phyloP scores from a whole-genome alignment of 2,329 filamentous ascomycete genomes.

The Fonsecaea monophora region DNA sequence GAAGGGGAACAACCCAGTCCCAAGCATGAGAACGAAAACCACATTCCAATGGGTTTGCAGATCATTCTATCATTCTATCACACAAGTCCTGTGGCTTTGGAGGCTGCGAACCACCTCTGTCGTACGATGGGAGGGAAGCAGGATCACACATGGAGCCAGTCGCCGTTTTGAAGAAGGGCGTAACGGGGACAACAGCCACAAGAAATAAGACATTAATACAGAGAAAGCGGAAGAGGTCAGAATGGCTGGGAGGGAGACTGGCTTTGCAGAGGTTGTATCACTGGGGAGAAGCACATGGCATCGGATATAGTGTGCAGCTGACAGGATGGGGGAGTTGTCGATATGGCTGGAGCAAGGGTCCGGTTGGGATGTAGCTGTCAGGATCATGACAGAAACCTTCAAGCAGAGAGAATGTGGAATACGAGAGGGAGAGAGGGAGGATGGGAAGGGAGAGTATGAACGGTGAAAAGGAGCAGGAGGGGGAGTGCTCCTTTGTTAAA shows the following conservation, averaged over 20 bases:
- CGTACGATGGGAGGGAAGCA: background rate
- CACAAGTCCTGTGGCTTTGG: background rate
- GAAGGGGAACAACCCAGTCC: background rate
- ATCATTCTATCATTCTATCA: background rate
- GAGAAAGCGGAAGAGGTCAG: constrained; percentile 1
- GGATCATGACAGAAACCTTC: background rate
- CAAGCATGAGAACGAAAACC: background rate
- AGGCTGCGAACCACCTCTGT: background rate
- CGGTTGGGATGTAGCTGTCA: background rate
- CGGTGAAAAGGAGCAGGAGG: background rate
- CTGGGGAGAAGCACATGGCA: background rate
- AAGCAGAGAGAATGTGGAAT: background rate
- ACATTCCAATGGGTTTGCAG: background rate
- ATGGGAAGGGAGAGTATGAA: background rate
- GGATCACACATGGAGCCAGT: background rate
- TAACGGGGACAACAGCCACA: background rate
- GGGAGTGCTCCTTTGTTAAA: background rate
- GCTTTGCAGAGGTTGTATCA: background rate
- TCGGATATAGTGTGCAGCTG: background rate
- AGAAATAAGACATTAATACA: background rate
- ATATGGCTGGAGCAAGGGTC: background rate
- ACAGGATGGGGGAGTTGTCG: background rate
- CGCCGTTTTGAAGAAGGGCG: background rate
- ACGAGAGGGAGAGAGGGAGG: background rate
- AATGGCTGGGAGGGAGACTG: background rate